A percentile compares a stretch with the other conserved stretches of the same genome.
Evolutionary conservation across 1,284 basidiomycete genomes (phyloP).

Genomic region (Pseudomicrostroma phylloplanum): DNA sequence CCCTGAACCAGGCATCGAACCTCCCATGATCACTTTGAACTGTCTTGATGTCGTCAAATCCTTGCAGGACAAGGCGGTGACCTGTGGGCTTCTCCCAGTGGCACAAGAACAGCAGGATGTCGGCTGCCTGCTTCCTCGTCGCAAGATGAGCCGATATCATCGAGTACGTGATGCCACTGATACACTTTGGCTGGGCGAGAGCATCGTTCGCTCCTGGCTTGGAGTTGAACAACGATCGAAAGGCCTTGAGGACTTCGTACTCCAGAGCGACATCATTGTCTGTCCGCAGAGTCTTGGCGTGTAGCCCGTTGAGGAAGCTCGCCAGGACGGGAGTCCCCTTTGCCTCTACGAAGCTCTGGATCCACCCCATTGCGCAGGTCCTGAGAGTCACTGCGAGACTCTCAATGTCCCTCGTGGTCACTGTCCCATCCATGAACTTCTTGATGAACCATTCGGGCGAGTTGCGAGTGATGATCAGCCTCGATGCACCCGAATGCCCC

Average conservation of each 20-base stretch:
- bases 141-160: slow-evolving; percentile 76
- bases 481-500: slow-evolving; percentile 54
- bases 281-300: slow-evolving; percentile 36
- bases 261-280: slow-evolving; percentile 69
- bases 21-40: slow-evolving; percentile 49
- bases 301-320: slow-evolving; percentile 58
- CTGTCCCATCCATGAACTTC: slow-evolving; percentile 78
- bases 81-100: slow-evolving; percentile 55
- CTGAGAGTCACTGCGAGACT: slow-evolving; percentile 74
- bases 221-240: slow-evolving; percentile 76
- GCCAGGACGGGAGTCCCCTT: slow-evolving; percentile 70
- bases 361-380: slow-evolving; percentile 50
- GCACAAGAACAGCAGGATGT: slow-evolving; percentile 61
- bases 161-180: slow-evolving; percentile 75
- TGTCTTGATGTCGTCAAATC: slow-evolving; percentile 51
- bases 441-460: slow-evolving; percentile 65
- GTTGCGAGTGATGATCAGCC: slow-evolving; percentile 48
- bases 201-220: slow-evolving; percentile 71
- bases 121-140: slow-evolving; percentile 73
- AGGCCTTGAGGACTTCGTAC: slow-evolving; percentile 81
- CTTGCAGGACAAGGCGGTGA: slow-evolving; percentile 54
- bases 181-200: slow-evolving; percentile 67
- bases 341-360: slow-evolving; percentile 56
- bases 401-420: slow-evolving; percentile 72
- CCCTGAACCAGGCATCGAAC: slow-evolving; percentile 86